Evolutionary conservation across 148 eudicot species (phyloP).

Genomic region (Chenopodium formosanum): DNA sequence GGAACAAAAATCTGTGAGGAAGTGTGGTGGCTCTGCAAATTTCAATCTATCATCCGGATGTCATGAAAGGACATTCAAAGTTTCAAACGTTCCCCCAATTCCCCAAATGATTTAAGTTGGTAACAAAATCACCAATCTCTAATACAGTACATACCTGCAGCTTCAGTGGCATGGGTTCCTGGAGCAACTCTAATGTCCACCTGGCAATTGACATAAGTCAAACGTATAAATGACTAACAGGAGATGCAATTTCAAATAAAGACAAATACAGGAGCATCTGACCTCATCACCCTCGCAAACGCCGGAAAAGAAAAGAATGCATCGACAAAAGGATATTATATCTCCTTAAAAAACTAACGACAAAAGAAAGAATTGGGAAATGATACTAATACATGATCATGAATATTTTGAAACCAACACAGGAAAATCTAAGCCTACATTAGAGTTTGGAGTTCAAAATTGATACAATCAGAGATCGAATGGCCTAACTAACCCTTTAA

Average conservation of each 20-base stretch:
- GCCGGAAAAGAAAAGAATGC: background rate
- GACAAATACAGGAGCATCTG: background rate
- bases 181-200: slow-evolving; percentile 94
- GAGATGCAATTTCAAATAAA: background rate
- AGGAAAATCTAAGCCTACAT: background rate
- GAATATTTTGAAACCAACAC: background rate
- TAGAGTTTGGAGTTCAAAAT: background rate
- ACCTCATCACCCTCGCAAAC: background rate
- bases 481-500: background rate
- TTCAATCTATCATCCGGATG: background rate
- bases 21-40: background rate
- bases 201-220: slow-evolving; percentile 35
- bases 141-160: slow-evolving; percentile 50
- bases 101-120: background rate
- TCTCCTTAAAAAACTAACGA: background rate
- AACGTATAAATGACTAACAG: slow-evolving; percentile 1
- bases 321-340: background rate
- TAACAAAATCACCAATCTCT: no score
- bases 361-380: background rate
- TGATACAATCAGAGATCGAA: background rate
- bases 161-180: slow-evolving; percentile 94
- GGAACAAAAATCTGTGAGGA: background rate
- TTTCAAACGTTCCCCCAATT: background rate
- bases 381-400: background rate
- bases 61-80: no score